Evolutionary conservation across 371 early-diverging fungal genomes (phyloP), one percentile per base, ranked within the genome.

Genomic region (Rhizopus delemar): DNA sequence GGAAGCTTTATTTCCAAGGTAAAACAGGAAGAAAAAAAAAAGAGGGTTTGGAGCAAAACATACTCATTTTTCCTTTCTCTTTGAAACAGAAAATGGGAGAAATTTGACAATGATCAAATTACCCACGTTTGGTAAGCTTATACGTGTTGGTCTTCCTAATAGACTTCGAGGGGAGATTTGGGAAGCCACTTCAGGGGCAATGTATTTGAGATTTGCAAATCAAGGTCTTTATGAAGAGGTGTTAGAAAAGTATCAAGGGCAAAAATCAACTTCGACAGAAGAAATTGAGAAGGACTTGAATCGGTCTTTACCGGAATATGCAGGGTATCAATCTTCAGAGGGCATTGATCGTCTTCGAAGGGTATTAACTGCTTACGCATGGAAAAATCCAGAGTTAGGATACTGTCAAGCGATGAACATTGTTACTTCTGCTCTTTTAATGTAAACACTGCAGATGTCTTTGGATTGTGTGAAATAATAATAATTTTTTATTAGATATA

Each of bases 331-430:
- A 71, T 86, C 82, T 1, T 81, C 84, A 15, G 90, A 97, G 63
- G 99, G 99, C 0, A 97, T 98, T 51, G 80, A 92, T 43, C 82
- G 92, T 4, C 78, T 98, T 50, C 87, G 99, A 8, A 80, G 94
- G 15, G 97, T 97, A 12, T 75, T 98, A 33, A 86, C 84, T 52
- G 92, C 94, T 0, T 94, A 94, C 69, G 83, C 93, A 38, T 88
- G 89, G 87, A 87, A 86, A 49, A 86, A 93, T 63, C 89, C 92
- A 0, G 95, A 95, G 66, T 84, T 98, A 38, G 99, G 99, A 8
- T 98, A 98, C 71, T 97, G 98, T 71, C 98, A 98, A 70, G 98
- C 99, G 0, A 98, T 98, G 99, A 98, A 98, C 71, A 95, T 98
- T 72, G 92, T 98, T 1, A 93, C 93, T 13, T 93, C 93, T 34